phyloP scores from a whole-genome alignment of 371 early-diverging fungal genomes.

The Mortierella sp. region DNA sequence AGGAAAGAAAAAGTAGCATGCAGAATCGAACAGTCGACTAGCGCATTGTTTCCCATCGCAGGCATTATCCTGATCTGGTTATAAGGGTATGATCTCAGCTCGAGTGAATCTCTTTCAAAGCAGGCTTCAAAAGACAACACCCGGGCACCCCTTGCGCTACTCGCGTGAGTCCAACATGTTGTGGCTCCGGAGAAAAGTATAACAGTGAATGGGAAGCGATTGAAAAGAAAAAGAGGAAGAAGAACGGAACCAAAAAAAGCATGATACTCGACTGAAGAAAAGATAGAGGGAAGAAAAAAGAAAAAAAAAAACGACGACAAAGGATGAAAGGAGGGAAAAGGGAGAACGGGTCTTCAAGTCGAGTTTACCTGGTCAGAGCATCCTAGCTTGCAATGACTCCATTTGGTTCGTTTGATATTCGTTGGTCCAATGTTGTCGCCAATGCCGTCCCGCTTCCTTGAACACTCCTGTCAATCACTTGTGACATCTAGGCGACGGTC shows the following conservation, averaged over 20 bases:
- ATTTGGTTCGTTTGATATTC: too few species aligned
- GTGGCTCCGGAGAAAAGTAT: neutral
- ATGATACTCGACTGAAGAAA: conserved; percentile 6
- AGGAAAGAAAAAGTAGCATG: conserved; percentile 11
- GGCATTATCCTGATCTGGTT: conserved; percentile 57
- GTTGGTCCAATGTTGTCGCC: too few species aligned
- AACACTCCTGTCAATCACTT: too few species aligned
- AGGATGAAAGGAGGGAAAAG: conserved; percentile 2
- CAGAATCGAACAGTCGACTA: conserved; percentile 14
- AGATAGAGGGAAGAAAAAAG: neutral
- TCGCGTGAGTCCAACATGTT: conserved; percentile 20
- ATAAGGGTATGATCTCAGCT: conserved; percentile 58
- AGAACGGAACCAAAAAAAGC: conserved; percentile 1
- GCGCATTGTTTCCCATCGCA: conserved; percentile 53
- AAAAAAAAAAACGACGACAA: neutral
- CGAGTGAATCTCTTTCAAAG: conserved; percentile 26
- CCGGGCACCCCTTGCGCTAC: conserved; percentile 53
- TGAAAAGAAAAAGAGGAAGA: conserved; percentile 1
- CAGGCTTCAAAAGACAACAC: conserved; percentile 27
- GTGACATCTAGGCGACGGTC: too few species aligned
- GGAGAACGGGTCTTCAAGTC: conserved; percentile 14
- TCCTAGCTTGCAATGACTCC: too few species aligned
- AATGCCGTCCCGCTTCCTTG: too few species aligned
- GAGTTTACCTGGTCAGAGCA: conserved; percentile 15
- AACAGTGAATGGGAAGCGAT: conserved; percentile 10